phyloP scores from a whole-genome alignment of 2,329 filamentous ascomycete species.

The Cordyceps pruinosa region DNA sequence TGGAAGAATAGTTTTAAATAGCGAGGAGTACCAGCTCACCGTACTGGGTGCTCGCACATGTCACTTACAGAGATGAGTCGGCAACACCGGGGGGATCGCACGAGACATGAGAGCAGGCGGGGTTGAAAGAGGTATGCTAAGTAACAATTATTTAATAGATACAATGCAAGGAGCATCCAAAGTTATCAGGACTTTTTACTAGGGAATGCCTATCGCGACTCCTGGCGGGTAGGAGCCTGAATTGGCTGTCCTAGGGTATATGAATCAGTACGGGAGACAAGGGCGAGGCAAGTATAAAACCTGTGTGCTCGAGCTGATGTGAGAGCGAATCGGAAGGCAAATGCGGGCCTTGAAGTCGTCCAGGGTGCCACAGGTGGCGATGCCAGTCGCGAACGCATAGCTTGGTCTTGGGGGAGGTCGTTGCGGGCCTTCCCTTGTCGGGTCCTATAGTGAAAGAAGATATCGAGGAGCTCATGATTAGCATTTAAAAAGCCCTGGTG shows the following conservation, averaged over 20 bases:
- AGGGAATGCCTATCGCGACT: conserved; percentile 7
- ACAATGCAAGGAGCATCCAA: not conserved
- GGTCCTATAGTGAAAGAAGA: conserved; percentile 9
- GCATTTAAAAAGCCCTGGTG: conserved; percentile 65
- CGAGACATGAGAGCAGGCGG: not conserved
- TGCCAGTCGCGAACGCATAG: not conserved
- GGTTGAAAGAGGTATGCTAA: not conserved
- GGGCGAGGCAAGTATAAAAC: conserved; percentile 12
- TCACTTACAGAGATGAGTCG: not conserved
- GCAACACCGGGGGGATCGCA: no score
- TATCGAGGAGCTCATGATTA: conserved; percentile 8
- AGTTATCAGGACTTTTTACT: not conserved
- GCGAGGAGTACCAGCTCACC: not conserved
- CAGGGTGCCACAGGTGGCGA: not conserved
- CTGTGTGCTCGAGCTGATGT: conserved; percentile 9
- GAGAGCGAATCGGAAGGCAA: not conserved
- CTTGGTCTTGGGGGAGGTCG: not conserved
- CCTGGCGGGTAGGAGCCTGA: not conserved
- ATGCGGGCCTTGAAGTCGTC: not conserved
- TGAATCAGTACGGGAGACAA: conserved; percentile 12
- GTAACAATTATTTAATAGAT: not conserved
- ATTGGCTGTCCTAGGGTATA: conserved; percentile 13
- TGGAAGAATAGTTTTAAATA: not conserved
- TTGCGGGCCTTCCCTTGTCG: not conserved
- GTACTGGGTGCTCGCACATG: not conserved